Evolutionary conservation across 441 rosid genomes (phyloP).

Genomic region (Adansonia rubrostipa): DNA sequence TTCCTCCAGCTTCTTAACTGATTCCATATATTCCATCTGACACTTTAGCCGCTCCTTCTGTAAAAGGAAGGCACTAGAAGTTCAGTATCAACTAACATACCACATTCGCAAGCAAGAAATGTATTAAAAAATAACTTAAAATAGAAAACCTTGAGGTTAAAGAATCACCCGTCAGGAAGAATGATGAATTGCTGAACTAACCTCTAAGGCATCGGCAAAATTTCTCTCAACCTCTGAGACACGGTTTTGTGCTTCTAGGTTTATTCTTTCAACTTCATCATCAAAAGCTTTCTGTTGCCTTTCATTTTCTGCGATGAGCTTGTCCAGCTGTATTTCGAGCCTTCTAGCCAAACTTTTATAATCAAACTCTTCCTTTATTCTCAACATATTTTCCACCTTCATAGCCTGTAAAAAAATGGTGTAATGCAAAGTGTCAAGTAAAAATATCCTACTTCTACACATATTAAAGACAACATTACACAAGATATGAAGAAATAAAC

Average conservation of each 20-base stretch:
- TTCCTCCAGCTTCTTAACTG: conserved; percentile 92
- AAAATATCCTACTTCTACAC: conserved; percentile 5
- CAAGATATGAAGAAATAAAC: not conserved
- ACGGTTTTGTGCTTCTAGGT: conserved; percentile 70
- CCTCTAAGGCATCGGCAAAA: conserved; percentile 93
- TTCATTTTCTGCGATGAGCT: conserved; percentile 94
- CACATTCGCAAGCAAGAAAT: conserved; percentile 9
- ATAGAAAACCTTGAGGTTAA: not conserved
- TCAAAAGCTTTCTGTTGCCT: conserved; percentile 89
- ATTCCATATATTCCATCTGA: conserved; percentile 96
- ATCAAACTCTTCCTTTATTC: conserved; percentile 98
- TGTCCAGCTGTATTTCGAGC: conserved; percentile 91
- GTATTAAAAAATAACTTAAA: not conserved
- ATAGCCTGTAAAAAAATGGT: conserved; percentile 67
- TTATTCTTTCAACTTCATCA: conserved; percentile 85
- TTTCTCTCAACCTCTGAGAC: conserved; percentile 82
- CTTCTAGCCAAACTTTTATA: conserved; percentile 92
- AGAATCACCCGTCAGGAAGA: not conserved
- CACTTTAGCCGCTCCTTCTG: conserved; percentile 89
- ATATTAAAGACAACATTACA: conserved; percentile 15
- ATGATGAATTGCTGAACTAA: conserved; percentile 37
- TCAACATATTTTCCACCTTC: conserved; percentile 99
- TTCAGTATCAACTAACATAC: not conserved
- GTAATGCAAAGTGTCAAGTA: not conserved
- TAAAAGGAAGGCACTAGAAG: conserved; percentile 22